Evolutionary conservation across 805 yeast genomes (phyloP).

Genomic region (Yarrowia sp.): DNA sequence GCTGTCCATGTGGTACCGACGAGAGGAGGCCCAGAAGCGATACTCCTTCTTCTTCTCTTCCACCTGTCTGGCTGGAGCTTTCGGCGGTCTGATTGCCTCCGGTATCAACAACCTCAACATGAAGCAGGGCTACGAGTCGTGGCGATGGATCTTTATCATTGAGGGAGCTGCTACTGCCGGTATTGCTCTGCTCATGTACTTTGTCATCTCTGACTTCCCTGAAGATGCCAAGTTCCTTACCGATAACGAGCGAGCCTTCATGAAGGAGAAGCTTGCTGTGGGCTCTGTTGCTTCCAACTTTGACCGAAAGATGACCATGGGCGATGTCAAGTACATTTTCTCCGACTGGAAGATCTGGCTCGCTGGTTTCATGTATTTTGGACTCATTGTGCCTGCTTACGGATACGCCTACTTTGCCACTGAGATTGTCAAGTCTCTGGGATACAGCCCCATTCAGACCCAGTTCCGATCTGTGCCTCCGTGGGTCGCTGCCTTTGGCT

Average conservation of each 20-base stretch:
- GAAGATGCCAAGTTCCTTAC: slow-evolving; percentile 59
- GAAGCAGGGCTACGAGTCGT: slow-evolving; percentile 46
- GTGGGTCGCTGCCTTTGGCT: slow-evolving; percentile 74
- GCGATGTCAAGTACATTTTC: slow-evolving; percentile 50
- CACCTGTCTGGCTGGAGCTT: slow-evolving; percentile 73
- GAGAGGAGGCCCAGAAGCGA: slow-evolving; percentile 69
- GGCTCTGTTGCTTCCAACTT: slow-evolving; percentile 52
- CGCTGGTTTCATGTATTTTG: slow-evolving; percentile 62
- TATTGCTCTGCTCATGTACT: slow-evolving; percentile 42
- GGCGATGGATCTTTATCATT: slow-evolving; percentile 57
- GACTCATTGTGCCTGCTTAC: slow-evolving; percentile 65
- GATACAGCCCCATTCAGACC: slow-evolving; percentile 67
- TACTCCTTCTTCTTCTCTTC: slow-evolving; percentile 68
- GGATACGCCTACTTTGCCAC: slow-evolving; percentile 78
- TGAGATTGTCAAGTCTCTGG: slow-evolving; percentile 58
- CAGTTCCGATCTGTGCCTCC: slow-evolving; percentile 83
- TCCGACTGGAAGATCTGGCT: slow-evolving; percentile 60
- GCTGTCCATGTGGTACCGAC: slow-evolving; percentile 62
- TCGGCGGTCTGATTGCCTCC: slow-evolving; percentile 70
- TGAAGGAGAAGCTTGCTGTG: slow-evolving; percentile 58
- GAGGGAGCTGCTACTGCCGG: slow-evolving; percentile 47
- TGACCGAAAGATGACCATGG: slow-evolving; percentile 48
- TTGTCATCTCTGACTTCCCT: slow-evolving; percentile 68
- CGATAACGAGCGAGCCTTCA: slow-evolving; percentile 51
- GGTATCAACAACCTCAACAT: slow-evolving; percentile 54